These are phyloP conservation scores for Petunia axillaris DNA, from an alignment of 257 asterid species.

Conservation along the genomic window DNA sequence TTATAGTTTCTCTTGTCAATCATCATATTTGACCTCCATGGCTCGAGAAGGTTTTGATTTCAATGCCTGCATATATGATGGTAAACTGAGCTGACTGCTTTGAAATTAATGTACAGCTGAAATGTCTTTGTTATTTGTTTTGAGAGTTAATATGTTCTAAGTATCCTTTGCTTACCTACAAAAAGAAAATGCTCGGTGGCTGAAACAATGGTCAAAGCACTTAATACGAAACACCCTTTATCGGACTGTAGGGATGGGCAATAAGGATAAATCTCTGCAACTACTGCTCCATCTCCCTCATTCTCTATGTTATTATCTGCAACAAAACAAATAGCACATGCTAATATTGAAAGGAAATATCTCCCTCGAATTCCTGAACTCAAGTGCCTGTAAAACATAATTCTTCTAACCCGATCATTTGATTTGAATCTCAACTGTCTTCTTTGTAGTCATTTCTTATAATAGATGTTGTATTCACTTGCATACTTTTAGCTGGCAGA, in stretches of 20 bases:
- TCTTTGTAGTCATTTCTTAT: neutral
- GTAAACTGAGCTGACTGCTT: conserved; percentile 44
- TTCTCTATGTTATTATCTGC: neutral
- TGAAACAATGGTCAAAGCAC: neutral
- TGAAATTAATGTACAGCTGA: neutral
- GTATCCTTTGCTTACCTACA: neutral
- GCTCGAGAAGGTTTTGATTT: conserved; percentile 88
- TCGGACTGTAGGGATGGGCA: neutral
- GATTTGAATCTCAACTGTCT: neutral
- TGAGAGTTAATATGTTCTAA: neutral
- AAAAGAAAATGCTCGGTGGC: conserved; percentile 2
- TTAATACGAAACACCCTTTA: neutral
- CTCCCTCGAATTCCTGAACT: neutral
- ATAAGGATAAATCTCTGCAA: neutral
- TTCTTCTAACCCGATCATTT: neutral
- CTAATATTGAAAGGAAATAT: conserved; percentile 2
- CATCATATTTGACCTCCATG: conserved; percentile 77
- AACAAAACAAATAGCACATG: neutral
- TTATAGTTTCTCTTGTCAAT: conserved; percentile 79
- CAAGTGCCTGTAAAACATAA: neutral
- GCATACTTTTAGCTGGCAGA: neutral
- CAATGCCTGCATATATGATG: conserved; percentile 86
- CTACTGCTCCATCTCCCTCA: neutral
- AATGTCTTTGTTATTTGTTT: conserved; percentile 19
- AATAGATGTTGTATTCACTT: neutral